Conservation (phyloP, 768 basidiomycete species). For the Termitomyces sp. region DNA sequence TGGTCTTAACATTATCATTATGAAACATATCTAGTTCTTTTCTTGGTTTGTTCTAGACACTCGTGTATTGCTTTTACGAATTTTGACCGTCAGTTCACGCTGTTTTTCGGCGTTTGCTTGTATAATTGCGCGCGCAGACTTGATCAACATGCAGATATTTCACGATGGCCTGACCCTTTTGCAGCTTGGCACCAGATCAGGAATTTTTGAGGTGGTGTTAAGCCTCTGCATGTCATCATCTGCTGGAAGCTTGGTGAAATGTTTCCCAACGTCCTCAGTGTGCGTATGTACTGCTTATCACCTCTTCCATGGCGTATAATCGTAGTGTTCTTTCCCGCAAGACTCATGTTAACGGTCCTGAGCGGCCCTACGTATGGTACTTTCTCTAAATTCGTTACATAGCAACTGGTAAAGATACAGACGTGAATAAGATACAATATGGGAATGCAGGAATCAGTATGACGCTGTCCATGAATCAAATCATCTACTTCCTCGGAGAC, state of each 20-base stretch:
- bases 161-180: neutral
- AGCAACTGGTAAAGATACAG: constrained; percentile 14
- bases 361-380: neutral
- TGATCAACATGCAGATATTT: neutral
- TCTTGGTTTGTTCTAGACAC: too few species aligned
- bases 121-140: neutral
- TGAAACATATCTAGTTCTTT: neutral
- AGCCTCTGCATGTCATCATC: too few species aligned
- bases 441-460: constrained; percentile 3
- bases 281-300: neutral
- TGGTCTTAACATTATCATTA: neutral
- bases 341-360: neutral
- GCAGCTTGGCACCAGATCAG: neutral
- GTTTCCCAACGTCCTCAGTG: neutral
- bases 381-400: constrained; percentile 5
- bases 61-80: neutral
- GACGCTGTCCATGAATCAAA: constrained; percentile 6
- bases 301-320: neutral
- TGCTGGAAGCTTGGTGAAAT: too few species aligned
- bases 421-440: constrained; percentile 15
- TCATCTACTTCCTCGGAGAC: constrained; percentile 26
- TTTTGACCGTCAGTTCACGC: neutral
- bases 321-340: neutral
- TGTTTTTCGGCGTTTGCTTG: neutral
- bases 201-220: too few species aligned